These are phyloP conservation scores for Barbarea vulgaris DNA, from an alignment of 345 rosid species.

Conservation along the genomic window DNA sequence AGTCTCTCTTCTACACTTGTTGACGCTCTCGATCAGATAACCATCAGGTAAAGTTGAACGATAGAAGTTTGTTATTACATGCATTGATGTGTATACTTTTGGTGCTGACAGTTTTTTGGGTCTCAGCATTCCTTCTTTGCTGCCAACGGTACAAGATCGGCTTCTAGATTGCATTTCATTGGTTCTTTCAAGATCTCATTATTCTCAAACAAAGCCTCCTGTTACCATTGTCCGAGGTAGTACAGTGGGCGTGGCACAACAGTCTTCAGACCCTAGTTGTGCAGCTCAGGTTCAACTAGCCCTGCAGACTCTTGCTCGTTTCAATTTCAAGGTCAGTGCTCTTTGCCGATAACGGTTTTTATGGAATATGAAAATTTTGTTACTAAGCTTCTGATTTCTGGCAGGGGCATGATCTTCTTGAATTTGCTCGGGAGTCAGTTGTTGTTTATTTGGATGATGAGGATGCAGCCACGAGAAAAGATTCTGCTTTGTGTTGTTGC, in stretches of 20 bases:
- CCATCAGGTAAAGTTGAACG: slow-evolving; percentile 55
- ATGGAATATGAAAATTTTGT: slow-evolving; percentile 8
- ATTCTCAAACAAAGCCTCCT: slow-evolving; percentile 69
- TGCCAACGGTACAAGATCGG: slow-evolving; percentile 83
- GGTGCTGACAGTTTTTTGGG: slow-evolving; percentile 25
- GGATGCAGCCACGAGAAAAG: slow-evolving; percentile 87
- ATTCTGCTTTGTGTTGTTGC: slow-evolving; percentile 96
- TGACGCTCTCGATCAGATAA: slow-evolving; percentile 88
- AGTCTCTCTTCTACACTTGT: slow-evolving; percentile 86
- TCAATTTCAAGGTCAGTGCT: slow-evolving; percentile 79
- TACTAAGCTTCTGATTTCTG: slow-evolving; percentile 40
- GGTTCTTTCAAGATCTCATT: slow-evolving; percentile 80
- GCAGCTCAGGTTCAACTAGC: slow-evolving; percentile 91
- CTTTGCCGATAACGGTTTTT: slow-evolving; percentile 5
- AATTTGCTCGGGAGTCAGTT: slow-evolving; percentile 90
- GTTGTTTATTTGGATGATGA: slow-evolving; percentile 88
- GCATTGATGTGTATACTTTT: slow-evolving; percentile 19
- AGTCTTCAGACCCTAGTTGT: slow-evolving; percentile 66
- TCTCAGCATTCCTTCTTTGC: slow-evolving; percentile 88
- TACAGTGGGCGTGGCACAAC: slow-evolving; percentile 54
- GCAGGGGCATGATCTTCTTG: slow-evolving; percentile 85
- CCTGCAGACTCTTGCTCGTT: slow-evolving; percentile 89
- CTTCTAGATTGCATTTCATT: slow-evolving; percentile 77
- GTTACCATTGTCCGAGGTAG: slow-evolving; percentile 60
- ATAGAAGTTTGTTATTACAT: slow-evolving; percentile 20